Conservation (phyloP, 805 yeast genomes). For the Spathaspora passalidarum region DNA sequence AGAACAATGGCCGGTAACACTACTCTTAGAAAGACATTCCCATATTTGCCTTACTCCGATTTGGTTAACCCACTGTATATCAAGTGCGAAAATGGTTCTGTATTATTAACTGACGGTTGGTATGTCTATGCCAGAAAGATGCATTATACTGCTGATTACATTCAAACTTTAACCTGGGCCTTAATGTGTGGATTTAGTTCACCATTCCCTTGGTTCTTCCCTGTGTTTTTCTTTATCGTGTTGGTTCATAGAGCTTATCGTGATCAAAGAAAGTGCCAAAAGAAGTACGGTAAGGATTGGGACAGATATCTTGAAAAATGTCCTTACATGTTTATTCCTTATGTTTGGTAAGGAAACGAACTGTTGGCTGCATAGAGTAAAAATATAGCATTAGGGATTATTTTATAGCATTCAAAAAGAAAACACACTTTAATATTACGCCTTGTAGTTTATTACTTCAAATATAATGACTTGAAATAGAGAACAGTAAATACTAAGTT, state of each 20-base stretch:
- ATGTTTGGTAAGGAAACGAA: constrained; percentile 49
- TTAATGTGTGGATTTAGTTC: constrained; percentile 83
- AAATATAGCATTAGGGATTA: too few relatives aligned
- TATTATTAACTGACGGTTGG: constrained; percentile 92
- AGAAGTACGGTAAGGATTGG: constrained; percentile 95
- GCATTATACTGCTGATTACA: constrained; percentile 93
- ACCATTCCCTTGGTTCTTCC: constrained; percentile 95
- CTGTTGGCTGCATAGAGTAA: neutral
- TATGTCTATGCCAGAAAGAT: constrained; percentile 87
- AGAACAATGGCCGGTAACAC: constrained; percentile 78
- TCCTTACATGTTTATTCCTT: constrained; percentile 91
- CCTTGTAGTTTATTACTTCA: too few relatives aligned
- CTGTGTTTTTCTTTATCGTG: constrained; percentile 82
- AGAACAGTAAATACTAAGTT: too few relatives aligned
- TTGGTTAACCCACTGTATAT: constrained; percentile 82
- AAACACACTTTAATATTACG: too few relatives aligned
- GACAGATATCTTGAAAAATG: constrained; percentile 78
- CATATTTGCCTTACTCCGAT: constrained; percentile 83
- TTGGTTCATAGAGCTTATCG: constrained; percentile 85
- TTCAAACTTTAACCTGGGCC: constrained; percentile 89
- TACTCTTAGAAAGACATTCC: constrained; percentile 80
- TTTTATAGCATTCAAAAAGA: too few relatives aligned
- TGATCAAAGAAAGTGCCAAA: constrained; percentile 79
- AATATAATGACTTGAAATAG: too few relatives aligned
- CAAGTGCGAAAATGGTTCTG: constrained; percentile 79